Base-by-base conservation (phyloP, 306 rosid species). In the Trifolium fragiferum region DNA sequence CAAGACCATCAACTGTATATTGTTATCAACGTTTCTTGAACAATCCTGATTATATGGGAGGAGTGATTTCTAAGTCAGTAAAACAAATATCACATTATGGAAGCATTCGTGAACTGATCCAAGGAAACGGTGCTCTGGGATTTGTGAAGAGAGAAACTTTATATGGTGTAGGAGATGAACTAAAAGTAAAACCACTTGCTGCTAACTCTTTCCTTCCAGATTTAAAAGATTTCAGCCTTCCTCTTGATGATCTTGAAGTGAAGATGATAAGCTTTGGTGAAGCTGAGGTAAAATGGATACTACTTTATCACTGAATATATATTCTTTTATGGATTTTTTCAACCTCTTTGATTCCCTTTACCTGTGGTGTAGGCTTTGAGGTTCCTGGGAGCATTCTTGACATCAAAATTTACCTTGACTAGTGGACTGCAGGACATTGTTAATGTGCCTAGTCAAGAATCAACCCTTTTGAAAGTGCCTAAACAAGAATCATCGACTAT, bases 161-260 rank as follows among this genome's bases (percentile, higher is more conserved):
- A 18, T 78, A 50, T 72, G 73, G 60, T 16, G 68, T 78, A 8
- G 49, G 46, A 43, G 78, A 78, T 41, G 77, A 78, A 43, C n/a
- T 78, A 15, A 53, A 12, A 44, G 82, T 72, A 19, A 79, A 53
- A 46, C 10, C 62, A 13, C 6, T 55, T 12, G 43, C 63, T 20
- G 20, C 50, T 16, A 33, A 13, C 11, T 79, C 53, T 30, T 54
- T 33, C 35, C 60, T 72, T 54, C 15, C 40, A 2, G 72, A 71
- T 43, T 7, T 78, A 15, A 63, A 51, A 63, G 82, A 71, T 41
- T 8, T 53, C 10, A 30, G 13, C 15, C 50, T 51, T 41, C 59
- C 69, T n/a, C 63, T 79, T 72, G 69, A 79, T 55, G 78, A 79
- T 73, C 65, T 79, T 65, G 82, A 79, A 73, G 40, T 54, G 33